These are phyloP conservation scores for Buxus sempervirens DNA, from an alignment of 164 flowering plant species.

Conservation along the genomic window DNA sequence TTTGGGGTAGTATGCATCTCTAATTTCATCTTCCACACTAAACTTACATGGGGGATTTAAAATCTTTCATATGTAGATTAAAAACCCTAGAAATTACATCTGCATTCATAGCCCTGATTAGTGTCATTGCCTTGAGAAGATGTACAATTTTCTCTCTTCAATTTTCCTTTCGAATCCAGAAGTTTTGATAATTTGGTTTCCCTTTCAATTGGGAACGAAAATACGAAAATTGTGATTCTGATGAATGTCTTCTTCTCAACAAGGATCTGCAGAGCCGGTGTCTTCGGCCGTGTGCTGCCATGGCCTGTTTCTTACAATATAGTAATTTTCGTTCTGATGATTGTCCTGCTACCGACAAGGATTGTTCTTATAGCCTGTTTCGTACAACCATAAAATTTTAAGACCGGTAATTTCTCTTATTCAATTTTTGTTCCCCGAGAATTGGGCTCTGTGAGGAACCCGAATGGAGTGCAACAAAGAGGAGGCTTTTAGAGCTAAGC, in stretches of 20 bases:
- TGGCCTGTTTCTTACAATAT: too few relatives aligned
- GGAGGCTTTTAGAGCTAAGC: slow-evolving; percentile 62
- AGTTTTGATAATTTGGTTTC: neutral
- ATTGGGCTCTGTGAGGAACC: slow-evolving; percentile 13
- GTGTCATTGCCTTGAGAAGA: neutral
- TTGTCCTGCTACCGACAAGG: neutral
- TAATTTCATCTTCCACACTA: neutral
- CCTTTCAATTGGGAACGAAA: neutral
- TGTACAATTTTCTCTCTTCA: neutral
- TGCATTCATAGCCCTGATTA: neutral
- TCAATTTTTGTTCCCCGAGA: slow-evolving; percentile 3
- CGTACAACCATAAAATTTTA: neutral
- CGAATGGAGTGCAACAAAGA: slow-evolving; percentile 57
- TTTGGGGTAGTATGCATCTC: neutral
- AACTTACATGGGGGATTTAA: neutral
- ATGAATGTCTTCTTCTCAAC: neutral
- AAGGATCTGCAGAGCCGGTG: slow-evolving; percentile 4
- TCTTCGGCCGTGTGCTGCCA: neutral
- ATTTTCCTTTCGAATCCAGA: neutral
- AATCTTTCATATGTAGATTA: neutral
- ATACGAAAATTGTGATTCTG: neutral
- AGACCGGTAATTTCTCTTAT: slow-evolving; percentile 18
- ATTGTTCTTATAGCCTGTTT: slow-evolving; percentile 1
- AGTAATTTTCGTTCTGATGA: neutral
- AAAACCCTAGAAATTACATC: neutral